Evolutionary conservation across 1,284 basidiomycete genomes (phyloP).

Genomic region (Thelephora terrestris): DNA sequence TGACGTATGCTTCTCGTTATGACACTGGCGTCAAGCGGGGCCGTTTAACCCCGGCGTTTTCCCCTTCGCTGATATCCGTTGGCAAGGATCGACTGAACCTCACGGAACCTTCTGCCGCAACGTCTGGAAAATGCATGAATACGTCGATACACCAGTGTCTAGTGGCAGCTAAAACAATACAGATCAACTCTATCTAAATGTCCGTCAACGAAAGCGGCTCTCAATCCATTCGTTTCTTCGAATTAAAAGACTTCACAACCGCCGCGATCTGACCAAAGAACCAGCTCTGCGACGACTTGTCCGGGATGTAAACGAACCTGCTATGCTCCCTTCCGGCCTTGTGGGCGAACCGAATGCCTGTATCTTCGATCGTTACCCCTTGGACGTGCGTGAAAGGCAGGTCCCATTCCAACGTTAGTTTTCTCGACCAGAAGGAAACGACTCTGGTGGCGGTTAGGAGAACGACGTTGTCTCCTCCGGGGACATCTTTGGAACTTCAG

Average conservation of each 20-base stretch:
- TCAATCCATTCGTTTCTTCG: slow-evolving; percentile 57
- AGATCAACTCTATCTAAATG: too few species aligned
- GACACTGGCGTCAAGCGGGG: too few species aligned
- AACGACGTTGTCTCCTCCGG: slow-evolving; percentile 77
- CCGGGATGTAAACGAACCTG: slow-evolving; percentile 67
- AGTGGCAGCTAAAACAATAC: too few species aligned
- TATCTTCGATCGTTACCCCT: slow-evolving; percentile 83
- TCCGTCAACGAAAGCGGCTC: too few species aligned
- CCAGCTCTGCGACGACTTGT: slow-evolving; percentile 65
- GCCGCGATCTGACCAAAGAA: slow-evolving; percentile 66
- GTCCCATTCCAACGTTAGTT: slow-evolving; percentile 87
- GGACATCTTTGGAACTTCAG: slow-evolving; percentile 40
- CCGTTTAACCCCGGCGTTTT: too few species aligned
- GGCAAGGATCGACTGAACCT: too few species aligned
- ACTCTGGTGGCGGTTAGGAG: slow-evolving; percentile 75
- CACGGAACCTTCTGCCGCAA: too few species aligned
- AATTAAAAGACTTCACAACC: slow-evolving; percentile 68
- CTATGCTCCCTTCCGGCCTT: slow-evolving; percentile 63
- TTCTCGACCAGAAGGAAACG: slow-evolving; percentile 80
- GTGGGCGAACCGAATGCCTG: slow-evolving; percentile 77
- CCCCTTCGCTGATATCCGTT: too few species aligned
- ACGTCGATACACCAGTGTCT: too few species aligned
- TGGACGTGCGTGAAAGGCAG: slow-evolving; percentile 81
- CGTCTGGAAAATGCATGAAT: too few species aligned
- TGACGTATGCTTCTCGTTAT: too few species aligned